Evolutionary conservation across 306 rosid species (phyloP).

Genomic region (Begonia peltatifolia): DNA sequence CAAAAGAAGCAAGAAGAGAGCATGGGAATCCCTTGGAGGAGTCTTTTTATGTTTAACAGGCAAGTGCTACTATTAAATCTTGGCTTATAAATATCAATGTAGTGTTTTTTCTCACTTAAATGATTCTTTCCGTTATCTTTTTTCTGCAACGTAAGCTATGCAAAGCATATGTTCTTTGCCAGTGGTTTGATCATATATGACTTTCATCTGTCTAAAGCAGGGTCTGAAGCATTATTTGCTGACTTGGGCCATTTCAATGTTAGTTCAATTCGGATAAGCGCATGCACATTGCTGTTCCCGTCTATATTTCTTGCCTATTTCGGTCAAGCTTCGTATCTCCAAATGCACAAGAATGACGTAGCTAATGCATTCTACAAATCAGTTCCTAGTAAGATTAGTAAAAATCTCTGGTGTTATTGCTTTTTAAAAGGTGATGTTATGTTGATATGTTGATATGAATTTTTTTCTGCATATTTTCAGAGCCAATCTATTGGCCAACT

Average conservation of each 20-base stretch:
- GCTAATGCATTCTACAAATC: background rate
- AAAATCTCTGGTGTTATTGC: background rate
- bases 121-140: no score
- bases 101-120: background rate
- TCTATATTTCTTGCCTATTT: background rate
- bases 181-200: background rate
- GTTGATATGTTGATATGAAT: background rate
- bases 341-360: background rate
- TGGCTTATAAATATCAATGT: background rate
- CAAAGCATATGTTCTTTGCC: no score
- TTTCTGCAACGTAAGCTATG: no score
- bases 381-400: background rate
- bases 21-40: slow-evolving; percentile 1
- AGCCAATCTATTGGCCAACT: slow-evolving; percentile 11
- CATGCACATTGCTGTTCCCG: background rate
- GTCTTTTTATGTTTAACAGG: background rate
- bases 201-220: background rate
- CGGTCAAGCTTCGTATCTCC: slow-evolving; percentile 1
- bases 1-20: background rate
- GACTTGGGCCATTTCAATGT: slow-evolving; percentile 2
- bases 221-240: slow-evolving; percentile 3
- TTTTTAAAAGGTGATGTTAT: background rate
- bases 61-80: background rate
- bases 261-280: background rate
- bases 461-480: background rate